Percentiles rank a stretch among this genome's conserved stretches.
These are phyloP conservation scores for Trametes sanguinea DNA, from an alignment of 768 basidiomycete species.

Conservation along the genomic window DNA sequence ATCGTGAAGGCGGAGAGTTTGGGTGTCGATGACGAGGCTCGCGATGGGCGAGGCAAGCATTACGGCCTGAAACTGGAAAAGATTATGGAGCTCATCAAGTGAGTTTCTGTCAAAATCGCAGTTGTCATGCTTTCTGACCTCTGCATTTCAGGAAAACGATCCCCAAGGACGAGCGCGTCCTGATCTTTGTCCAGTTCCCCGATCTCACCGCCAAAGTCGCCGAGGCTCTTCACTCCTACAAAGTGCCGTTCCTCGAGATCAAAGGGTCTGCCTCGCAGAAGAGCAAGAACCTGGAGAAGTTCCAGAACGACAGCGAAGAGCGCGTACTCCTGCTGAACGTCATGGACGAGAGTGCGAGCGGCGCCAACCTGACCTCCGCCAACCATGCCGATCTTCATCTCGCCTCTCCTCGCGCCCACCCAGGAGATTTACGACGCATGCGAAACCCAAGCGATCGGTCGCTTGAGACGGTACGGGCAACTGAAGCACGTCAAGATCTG, in stretches of 20 bases:
- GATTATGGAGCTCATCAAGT: slow-evolving; percentile 78
- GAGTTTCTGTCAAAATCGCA: slow-evolving; percentile 24
- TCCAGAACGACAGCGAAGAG: slow-evolving; percentile 79
- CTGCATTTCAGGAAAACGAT: slow-evolving; percentile 54
- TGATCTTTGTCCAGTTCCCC: slow-evolving; percentile 95
- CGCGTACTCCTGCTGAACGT: slow-evolving; percentile 86
- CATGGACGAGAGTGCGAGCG: slow-evolving; percentile 94
- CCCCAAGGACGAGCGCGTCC: slow-evolving; percentile 75
- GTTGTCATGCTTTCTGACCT: neutral
- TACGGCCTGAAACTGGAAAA: slow-evolving; percentile 83
- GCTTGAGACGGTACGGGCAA: slow-evolving; percentile 83
- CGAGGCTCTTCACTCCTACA: slow-evolving; percentile 72
- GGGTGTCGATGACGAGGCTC: slow-evolving; percentile 75
- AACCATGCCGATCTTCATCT: slow-evolving; percentile 96
- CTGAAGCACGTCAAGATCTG: slow-evolving; percentile 77
- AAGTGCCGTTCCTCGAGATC: slow-evolving; percentile 79
- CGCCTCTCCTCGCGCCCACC: slow-evolving; percentile 80
- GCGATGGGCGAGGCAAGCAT: slow-evolving; percentile 72
- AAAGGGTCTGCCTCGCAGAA: slow-evolving; percentile 73
- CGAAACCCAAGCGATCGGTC: slow-evolving; percentile 82
- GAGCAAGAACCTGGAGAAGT: slow-evolving; percentile 81
- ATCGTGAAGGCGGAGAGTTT: slow-evolving; percentile 79
- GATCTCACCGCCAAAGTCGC: slow-evolving; percentile 92
- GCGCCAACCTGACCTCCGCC: slow-evolving; percentile 88
- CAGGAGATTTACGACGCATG: slow-evolving; percentile 85